These are phyloP conservation scores for Trichoderma sp. DNA, from an alignment of 2,329 filamentous ascomycete genomes.

Conservation along the genomic window DNA sequence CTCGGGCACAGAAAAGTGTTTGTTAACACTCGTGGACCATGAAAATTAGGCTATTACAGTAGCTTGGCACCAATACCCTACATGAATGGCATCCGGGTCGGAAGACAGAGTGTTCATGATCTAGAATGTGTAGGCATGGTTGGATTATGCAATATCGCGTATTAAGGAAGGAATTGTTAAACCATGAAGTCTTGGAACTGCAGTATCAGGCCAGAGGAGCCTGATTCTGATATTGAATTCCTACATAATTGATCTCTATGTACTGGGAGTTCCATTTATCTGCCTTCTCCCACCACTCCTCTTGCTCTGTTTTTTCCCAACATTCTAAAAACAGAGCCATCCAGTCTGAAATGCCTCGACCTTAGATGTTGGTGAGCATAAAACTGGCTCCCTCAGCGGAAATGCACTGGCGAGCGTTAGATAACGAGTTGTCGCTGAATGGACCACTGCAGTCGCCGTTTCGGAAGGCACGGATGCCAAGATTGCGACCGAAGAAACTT, in stretches of 20 bases:
- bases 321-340: neutral
- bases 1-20: too few species aligned
- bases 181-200: neutral
- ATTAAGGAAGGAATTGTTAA: neutral
- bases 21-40: too few species aligned
- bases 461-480: constrained; percentile 3
- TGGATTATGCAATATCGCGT: too few species aligned
- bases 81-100: too few species aligned
- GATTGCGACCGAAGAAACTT: constrained; percentile 5
- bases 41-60: too few species aligned
- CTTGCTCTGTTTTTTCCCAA: neutral
- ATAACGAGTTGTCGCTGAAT: constrained; percentile 3
- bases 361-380: constrained; percentile 4
- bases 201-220: neutral
- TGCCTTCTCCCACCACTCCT: neutral
- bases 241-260: constrained; percentile 9
- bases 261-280: neutral
- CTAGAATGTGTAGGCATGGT: too few species aligned
- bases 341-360: neutral
- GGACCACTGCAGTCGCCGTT: neutral
- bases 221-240: neutral
- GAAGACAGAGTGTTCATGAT: too few species aligned
- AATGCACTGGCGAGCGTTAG: constrained; percentile 2
- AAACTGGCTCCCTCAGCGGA: neutral
- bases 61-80: too few species aligned